phyloP scores from a whole-genome alignment of 148 eudicot genomes.

The Rhododendron simsii region DNA sequence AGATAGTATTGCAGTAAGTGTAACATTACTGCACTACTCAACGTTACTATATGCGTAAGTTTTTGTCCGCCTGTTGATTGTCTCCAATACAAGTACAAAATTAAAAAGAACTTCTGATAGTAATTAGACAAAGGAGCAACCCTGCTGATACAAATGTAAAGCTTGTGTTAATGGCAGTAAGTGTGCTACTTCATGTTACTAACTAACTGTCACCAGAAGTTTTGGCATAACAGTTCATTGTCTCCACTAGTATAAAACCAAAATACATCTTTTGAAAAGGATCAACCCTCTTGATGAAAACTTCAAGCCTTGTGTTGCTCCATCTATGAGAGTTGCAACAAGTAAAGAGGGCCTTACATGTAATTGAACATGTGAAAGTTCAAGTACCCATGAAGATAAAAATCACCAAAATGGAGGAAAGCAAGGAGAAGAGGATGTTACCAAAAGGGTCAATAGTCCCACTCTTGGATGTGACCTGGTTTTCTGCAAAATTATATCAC shows the following conservation, averaged over 20 bases:
- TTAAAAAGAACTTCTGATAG: background rate
- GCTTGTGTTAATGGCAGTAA: background rate
- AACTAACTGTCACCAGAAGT: background rate
- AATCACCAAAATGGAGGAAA: background rate
- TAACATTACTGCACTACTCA: background rate
- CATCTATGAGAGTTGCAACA: background rate
- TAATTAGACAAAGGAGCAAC: background rate
- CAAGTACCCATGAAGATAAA: background rate
- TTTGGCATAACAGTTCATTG: background rate
- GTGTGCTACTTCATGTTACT: background rate
- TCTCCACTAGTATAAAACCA: background rate
- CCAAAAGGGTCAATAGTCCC: conserved; percentile 6
- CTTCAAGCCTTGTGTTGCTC: background rate
- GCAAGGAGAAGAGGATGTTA: conserved; percentile 10
- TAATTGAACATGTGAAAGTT: background rate
- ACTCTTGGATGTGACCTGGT: conserved; percentile 16
- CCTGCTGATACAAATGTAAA: background rate
- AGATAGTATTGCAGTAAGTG: background rate
- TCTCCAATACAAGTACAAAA: background rate
- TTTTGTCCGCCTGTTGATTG: background rate
- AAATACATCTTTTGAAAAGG: background rate
- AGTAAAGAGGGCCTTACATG: background rate
- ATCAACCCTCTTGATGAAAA: background rate
- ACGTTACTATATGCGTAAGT: background rate
- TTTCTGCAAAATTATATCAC: conserved; percentile 15